Base-by-base conservation (phyloP, 169 alveolate species). In the Cryptosporidium tyzzeri region DNA sequence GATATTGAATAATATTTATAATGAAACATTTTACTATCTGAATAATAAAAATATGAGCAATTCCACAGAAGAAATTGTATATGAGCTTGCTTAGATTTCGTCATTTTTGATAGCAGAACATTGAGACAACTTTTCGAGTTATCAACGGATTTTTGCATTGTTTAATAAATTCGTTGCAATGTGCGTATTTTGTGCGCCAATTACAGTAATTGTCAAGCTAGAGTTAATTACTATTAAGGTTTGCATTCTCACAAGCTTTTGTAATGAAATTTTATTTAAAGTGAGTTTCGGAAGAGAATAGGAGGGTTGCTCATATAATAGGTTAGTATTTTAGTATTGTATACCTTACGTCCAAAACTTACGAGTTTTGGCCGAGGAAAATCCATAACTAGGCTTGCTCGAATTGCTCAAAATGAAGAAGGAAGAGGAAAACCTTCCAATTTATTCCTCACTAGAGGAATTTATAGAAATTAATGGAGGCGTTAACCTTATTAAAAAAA, bases 401-500 rank as follows among this genome's bases (percentile, higher is more conserved):
- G 18, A 48, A n/a, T 5, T 55, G 6, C 26, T 55, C 35, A 55
- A 55, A 3, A 71, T 45, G 29, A 37, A n/a, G 23, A 55, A 53
- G 58, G 86, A 53, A n/a, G 39, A 48, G 55, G 55, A 53, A n/a
- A 33, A 23, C 33, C 71, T 55, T 31, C 71, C 70, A 35, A 59
- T 73, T 23, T 73, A 73, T 26, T 29, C 70, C 16, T 73, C 86
- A n/a, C 44, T 73, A 55, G 86, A 51, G 58, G 86, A 73, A 12
- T 73, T 73, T 73, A 59, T 73, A 8, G 55, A 55, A 31, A 33
- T 53, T 31, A 73, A 73, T 58, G 86, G 59, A 31, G 86, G 86
- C 5, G n/a, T 65, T 44, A 84, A 86, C 69, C 50, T 67, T 45
- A 86, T 92, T 69, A 86, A 86, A 61, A 92, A 80, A 44, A 85